Evolutionary conservation across 2,329 filamentous ascomycete species (phyloP).

Genomic region (Sphaerostilbella broomeana): DNA sequence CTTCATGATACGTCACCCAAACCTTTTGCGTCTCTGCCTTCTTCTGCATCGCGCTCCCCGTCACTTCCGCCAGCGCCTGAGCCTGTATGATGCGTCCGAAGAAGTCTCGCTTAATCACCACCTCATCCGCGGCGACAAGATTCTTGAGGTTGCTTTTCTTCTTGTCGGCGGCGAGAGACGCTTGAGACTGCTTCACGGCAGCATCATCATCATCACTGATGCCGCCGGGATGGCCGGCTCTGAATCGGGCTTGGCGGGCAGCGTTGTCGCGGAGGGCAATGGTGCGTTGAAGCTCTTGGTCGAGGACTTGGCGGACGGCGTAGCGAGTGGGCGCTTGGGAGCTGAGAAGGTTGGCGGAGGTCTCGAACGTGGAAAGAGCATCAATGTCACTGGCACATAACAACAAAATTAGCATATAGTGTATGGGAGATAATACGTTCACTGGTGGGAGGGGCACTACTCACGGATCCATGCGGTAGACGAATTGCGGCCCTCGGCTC

Average conservation of each 20-base stretch:
- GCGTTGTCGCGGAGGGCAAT: slow-evolving; percentile 59
- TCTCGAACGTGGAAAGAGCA: slow-evolving; percentile 66
- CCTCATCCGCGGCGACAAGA: neutral
- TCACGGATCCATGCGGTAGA: slow-evolving; percentile 93
- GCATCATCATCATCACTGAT: slow-evolving; percentile 1
- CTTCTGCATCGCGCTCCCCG: slow-evolving; percentile 31
- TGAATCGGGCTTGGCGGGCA: slow-evolving; percentile 58
- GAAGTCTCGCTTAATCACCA: slow-evolving; percentile 65
- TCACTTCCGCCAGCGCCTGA: slow-evolving; percentile 32
- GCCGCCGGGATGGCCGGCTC: slow-evolving; percentile 37
- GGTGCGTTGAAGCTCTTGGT: slow-evolving; percentile 79
- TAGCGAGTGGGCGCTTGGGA: slow-evolving; percentile 73
- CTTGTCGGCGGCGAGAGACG: slow-evolving; percentile 9
- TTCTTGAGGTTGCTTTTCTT: slow-evolving; percentile 30
- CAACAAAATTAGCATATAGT: too few relatives aligned
- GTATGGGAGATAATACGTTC: too few relatives aligned
- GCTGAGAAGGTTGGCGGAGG: slow-evolving; percentile 49
- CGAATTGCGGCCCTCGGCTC: slow-evolving; percentile 60
- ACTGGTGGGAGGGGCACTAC: slow-evolving; percentile 37
- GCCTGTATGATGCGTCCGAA: slow-evolving; percentile 66
- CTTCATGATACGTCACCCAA: slow-evolving; percentile 87
- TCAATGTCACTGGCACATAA: slow-evolving; percentile 57
- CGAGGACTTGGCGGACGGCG: slow-evolving; percentile 85
- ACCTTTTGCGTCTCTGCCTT: slow-evolving; percentile 51
- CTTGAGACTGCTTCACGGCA: slow-evolving; percentile 1